phyloP scores from a whole-genome alignment of 2,329 filamentous ascomycete genomes.

The Curvularia lunata region DNA sequence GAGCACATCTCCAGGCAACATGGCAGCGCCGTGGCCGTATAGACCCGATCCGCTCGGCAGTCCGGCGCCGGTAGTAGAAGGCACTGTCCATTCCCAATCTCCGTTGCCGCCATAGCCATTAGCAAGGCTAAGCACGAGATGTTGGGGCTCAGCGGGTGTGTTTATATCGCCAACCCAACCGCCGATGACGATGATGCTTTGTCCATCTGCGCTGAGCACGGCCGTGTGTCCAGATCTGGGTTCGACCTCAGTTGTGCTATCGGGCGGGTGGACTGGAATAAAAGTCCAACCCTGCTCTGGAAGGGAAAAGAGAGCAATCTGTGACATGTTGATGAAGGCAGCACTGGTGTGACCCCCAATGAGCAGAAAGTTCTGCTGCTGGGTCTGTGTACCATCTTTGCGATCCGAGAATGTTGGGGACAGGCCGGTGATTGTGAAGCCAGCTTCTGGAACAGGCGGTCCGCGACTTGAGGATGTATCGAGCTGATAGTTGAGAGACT shows the following conservation, averaged over 20 bases:
- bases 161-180: conserved; percentile 89
- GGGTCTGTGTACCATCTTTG: conserved; percentile 66
- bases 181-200: conserved; percentile 77
- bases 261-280: conserved; percentile 65
- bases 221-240: conserved; percentile 89
- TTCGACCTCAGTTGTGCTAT: conserved; percentile 64
- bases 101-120: conserved; percentile 68
- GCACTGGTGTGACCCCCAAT: conserved; percentile 82
- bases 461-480: conserved; percentile 61
- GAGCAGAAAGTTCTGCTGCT: conserved; percentile 79
- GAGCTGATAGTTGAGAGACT: conserved; percentile 53
- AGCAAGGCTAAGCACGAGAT: conserved; percentile 77
- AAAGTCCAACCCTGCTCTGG: conserved; percentile 90
- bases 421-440: conserved; percentile 81
- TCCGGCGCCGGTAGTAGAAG: conserved; percentile 54
- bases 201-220: conserved; percentile 78
- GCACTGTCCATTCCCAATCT: conserved; percentile 74
- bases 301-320: conserved; percentile 83
- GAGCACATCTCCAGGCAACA: conserved; percentile 67
- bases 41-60: conserved; percentile 56
- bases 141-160: conserved; percentile 79
- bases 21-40: conserved; percentile 66
- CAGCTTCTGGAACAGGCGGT: conserved; percentile 79
- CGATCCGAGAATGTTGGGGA: conserved; percentile 72
- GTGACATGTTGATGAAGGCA: conserved; percentile 94